Evolutionary conservation across 345 rosid species (phyloP).

Genomic region (Isatis tinctoria): DNA sequence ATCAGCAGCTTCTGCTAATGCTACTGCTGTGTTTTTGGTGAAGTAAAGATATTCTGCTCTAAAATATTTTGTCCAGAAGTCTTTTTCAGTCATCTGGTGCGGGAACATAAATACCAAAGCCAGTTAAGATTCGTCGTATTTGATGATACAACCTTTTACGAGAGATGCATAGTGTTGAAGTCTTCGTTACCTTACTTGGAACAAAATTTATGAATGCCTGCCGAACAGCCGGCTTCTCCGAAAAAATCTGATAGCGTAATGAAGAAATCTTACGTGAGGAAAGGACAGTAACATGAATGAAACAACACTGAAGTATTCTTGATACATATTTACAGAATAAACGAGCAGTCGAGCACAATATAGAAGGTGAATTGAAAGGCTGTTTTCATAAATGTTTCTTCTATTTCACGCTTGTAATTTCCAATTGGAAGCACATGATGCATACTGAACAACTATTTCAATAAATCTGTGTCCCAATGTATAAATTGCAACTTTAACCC

Average conservation of each 20-base stretch:
- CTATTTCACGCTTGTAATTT: no score
- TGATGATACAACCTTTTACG: neutral
- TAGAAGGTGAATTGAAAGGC: no score
- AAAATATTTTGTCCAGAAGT: constrained; percentile 94
- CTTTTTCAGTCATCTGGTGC: constrained; percentile 78
- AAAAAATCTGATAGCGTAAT: constrained; percentile 63
- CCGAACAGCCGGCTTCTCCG: constrained; percentile 94
- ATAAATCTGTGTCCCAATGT: no score
- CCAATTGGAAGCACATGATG: no score
- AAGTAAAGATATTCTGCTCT: constrained; percentile 83
- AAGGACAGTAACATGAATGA: neutral
- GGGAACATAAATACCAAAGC: constrained; percentile 6
- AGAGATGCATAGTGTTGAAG: constrained; percentile 32
- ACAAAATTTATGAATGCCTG: constrained; percentile 74
- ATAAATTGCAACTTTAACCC: no score
- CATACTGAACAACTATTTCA: no score
- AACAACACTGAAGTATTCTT: neutral
- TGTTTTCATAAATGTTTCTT: no score
- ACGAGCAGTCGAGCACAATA: no score
- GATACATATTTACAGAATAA: no score
- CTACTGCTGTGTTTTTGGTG: constrained; percentile 64
- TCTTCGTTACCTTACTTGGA: constrained; percentile 74
- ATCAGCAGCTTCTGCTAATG: constrained; percentile 84
- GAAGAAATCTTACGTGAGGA: constrained; percentile 38
- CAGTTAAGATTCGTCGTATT: neutral